Evolutionary conservation across 345 rosid species (phyloP).

Genomic region (Syzygium aqueum): DNA sequence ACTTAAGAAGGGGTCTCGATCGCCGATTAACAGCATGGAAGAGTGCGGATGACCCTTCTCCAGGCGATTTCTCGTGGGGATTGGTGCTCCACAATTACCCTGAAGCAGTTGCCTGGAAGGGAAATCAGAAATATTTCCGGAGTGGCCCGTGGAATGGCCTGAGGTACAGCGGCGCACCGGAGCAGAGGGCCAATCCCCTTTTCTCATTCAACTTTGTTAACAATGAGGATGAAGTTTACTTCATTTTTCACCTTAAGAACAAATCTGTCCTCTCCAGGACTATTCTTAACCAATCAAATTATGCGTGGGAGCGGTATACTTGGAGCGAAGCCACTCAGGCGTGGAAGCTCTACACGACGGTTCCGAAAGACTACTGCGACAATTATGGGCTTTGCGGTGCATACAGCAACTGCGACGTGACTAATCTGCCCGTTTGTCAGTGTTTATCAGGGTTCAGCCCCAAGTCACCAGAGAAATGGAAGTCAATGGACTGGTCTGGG

Average conservation of each 20-base stretch:
- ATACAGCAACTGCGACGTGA: slow-evolving; percentile 18
- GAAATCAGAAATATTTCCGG: slow-evolving; percentile 7
- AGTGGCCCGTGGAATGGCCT: slow-evolving; percentile 49
- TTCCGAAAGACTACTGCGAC: slow-evolving; percentile 42
- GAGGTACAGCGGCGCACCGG: slow-evolving; percentile 38
- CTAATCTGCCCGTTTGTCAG: slow-evolving; percentile 17
- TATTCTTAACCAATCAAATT: slow-evolving; percentile 11
- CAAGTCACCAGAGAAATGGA: slow-evolving; percentile 16
- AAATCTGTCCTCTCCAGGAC: slow-evolving; percentile 17
- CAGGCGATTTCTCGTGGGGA: slow-evolving; percentile 26
- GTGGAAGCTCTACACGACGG: slow-evolving; percentile 24
- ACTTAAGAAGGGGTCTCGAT: slow-evolving; percentile 10
- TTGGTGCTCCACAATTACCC: slow-evolving; percentile 20
- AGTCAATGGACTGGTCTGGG: slow-evolving; percentile 3
- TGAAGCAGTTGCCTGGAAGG: slow-evolving; percentile 15
- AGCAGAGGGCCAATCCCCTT: slow-evolving; percentile 12
- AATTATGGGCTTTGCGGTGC: slow-evolving; percentile 25
- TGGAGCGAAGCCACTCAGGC: slow-evolving; percentile 25
- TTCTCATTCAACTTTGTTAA: slow-evolving; percentile 16
- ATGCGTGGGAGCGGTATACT: slow-evolving; percentile 13
- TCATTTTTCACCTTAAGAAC: slow-evolving; percentile 8
- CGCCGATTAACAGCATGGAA: slow-evolving; percentile 34
- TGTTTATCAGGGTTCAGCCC: slow-evolving; percentile 16
- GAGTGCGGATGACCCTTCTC: slow-evolving; percentile 29
- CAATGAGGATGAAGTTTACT: slow-evolving; percentile 17